Evolutionary conservation across 352 stramenopile species (phyloP).

Genomic region (Phytopythium boreale): DNA sequence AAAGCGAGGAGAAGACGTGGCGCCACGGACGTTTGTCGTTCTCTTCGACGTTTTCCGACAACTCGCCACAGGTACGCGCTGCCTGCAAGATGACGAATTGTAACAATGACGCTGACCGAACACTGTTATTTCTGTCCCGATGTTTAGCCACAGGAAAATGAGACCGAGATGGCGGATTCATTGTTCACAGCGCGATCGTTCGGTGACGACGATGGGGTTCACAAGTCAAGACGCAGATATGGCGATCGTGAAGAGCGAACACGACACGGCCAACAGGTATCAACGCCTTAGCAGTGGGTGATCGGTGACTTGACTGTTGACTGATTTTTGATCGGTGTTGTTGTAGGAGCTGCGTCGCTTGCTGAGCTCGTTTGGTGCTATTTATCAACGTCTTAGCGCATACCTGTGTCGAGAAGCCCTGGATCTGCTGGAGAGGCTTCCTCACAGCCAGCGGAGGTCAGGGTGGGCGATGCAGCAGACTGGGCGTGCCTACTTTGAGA

Average conservation of each 20-base stretch:
- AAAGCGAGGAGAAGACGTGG: conserved; percentile 52
- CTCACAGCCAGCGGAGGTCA: conserved; percentile 83
- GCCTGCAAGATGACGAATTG: not conserved
- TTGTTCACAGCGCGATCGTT: not conserved
- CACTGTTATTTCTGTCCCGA: not conserved
- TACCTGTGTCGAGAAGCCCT: conserved; percentile 89
- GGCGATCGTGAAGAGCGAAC: not conserved
- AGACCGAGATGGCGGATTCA: not conserved
- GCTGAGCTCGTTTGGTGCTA: conserved; percentile 66
- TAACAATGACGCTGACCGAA: too few relatives aligned
- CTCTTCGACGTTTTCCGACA: conserved; percentile 50
- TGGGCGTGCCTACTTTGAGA: conserved; percentile 93
- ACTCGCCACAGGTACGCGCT: conserved; percentile 42
- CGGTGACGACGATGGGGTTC: not conserved
- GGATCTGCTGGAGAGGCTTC: conserved; percentile 83
- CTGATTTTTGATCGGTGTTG: not conserved
- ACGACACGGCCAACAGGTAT: conserved; percentile 3
- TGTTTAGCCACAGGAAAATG: not conserved
- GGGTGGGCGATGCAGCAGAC: conserved; percentile 94
- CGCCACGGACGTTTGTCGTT: conserved; percentile 56
- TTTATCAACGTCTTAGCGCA: conserved; percentile 64
- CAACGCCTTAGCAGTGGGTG: not conserved
- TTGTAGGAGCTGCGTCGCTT: conserved; percentile 45
- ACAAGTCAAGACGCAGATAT: not conserved
- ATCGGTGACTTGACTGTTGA: not conserved